Conservation (phyloP, 768 basidiomycete genomes). For the Phlegmacium glaucopus region DNA sequence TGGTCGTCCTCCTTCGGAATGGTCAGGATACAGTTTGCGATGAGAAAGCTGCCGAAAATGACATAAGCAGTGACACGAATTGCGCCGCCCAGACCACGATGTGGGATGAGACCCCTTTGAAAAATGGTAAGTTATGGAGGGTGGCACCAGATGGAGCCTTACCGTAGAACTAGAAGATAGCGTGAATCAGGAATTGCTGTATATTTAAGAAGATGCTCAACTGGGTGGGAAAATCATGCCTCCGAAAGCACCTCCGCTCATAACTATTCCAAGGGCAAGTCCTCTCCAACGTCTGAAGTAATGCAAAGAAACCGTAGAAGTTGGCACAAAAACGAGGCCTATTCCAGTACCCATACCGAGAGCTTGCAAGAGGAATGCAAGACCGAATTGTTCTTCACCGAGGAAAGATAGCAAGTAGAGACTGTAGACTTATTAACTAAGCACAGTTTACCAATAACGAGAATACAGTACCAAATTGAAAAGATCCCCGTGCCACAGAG, state of each 20-base stretch:
- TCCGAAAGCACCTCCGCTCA: conserved; percentile 43
- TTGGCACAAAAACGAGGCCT: conserved; percentile 49
- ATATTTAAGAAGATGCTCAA: conserved; percentile 9
- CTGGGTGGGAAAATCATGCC: conserved; percentile 32
- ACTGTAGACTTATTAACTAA: conserved; percentile 15
- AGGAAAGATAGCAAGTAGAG: conserved; percentile 42
- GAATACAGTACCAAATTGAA: conserved; percentile 19
- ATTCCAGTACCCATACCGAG: conserved; percentile 52
- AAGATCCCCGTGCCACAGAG: conserved; percentile 23
- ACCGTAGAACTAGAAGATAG: conserved; percentile 19
- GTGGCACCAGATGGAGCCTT: not conserved
- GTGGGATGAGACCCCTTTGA: conserved; percentile 14
- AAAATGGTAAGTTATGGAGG: not conserved
- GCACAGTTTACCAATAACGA: conserved; percentile 2
- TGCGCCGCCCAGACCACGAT: conserved; percentile 25
- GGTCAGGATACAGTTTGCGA: conserved; percentile 26
- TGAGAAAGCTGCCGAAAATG: conserved; percentile 19
- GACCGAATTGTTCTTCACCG: conserved; percentile 36
- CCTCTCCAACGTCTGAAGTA: conserved; percentile 40
- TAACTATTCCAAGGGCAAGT: conserved; percentile 33
- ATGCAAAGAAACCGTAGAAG: conserved; percentile 40
- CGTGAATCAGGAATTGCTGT: not conserved
- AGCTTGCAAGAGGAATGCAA: conserved; percentile 46
- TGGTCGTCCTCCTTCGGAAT: conserved; percentile 18
- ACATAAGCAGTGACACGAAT: conserved; percentile 28